phyloP scores from a whole-genome alignment of 768 basidiomycete genomes.

The Amanita fuliginea region DNA sequence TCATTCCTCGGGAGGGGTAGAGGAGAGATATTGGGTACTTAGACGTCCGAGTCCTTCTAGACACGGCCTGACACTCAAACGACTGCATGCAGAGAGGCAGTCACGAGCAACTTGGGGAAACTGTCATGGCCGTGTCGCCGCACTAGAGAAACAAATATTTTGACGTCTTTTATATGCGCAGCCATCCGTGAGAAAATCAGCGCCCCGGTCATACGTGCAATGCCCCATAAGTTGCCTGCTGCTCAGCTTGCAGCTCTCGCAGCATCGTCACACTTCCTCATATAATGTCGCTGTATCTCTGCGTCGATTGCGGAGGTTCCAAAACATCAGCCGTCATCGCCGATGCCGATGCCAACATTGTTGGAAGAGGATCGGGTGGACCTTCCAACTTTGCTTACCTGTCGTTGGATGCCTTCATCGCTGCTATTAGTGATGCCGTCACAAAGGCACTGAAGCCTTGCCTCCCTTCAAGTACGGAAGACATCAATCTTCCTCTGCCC shows the following conservation, averaged over 20 bases:
- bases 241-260: neutral
- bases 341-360: constrained; percentile 41
- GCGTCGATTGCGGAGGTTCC: constrained; percentile 82
- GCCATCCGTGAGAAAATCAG: constrained; percentile 25
- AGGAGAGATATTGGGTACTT: constrained; percentile 62
- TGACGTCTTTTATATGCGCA: constrained; percentile 9
- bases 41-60: constrained; percentile 69
- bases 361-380: constrained; percentile 61
- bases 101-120: constrained; percentile 91
- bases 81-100: constrained; percentile 43
- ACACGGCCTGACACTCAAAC: constrained; percentile 90
- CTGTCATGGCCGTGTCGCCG: constrained; percentile 66
- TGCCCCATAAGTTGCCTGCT: neutral
- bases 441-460: constrained; percentile 41
- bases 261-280: neutral
- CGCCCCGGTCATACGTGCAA: too few species aligned
- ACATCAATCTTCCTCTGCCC: constrained; percentile 22
- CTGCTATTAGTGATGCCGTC: constrained; percentile 40
- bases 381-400: constrained; percentile 85
- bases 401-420: constrained; percentile 46
- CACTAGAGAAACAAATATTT: constrained; percentile 36
- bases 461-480: constrained; percentile 22
- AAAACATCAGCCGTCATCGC: constrained; percentile 75
- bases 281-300: constrained; percentile 57
- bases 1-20: constrained; percentile 29